phyloP scores from a whole-genome alignment of 2,329 filamentous ascomycete species.

The Colletotrichum sidae region DNA sequence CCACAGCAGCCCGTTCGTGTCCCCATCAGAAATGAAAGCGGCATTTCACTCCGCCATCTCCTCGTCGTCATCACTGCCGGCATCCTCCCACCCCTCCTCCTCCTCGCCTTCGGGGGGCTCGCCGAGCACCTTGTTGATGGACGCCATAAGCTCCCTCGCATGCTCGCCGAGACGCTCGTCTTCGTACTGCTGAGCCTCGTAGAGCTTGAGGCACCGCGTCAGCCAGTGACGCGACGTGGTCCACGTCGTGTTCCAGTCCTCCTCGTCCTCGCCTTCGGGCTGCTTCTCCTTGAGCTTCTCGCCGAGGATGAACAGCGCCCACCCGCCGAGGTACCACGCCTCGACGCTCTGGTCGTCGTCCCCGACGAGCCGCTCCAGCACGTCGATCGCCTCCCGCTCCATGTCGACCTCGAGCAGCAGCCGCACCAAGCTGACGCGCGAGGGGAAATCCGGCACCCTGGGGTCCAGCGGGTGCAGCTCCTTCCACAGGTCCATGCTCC shows the following conservation, averaged over 20 bases:
- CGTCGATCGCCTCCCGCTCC: constrained; percentile 85
- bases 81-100: constrained; percentile 61
- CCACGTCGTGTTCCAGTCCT: constrained; percentile 72
- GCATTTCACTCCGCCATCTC: constrained; percentile 60
- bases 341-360: constrained; percentile 97
- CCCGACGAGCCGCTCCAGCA: constrained; percentile 83
- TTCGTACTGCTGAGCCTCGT: constrained; percentile 83
- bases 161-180: constrained; percentile 83
- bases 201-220: constrained; percentile 83
- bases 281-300: constrained; percentile 68
- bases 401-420: constrained; percentile 91
- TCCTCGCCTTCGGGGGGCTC: constrained; percentile 66
- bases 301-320: constrained; percentile 86
- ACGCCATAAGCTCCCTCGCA: constrained; percentile 75
- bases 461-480: constrained; percentile 79
- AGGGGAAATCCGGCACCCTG: constrained; percentile 85
- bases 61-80: constrained; percentile 58
- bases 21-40: neutral
- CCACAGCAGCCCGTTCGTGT: neutral
- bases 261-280: constrained; percentile 48
- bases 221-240: constrained; percentile 86
- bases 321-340: constrained; percentile 96
- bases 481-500: constrained; percentile 87
- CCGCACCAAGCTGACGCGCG: constrained; percentile 83
- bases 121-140: constrained; percentile 73